Evolutionary conservation across 2,329 filamentous ascomycete genomes (phyloP), one percentile per base, ranked within the genome.

Genomic region (Gremmenia infestans): DNA sequence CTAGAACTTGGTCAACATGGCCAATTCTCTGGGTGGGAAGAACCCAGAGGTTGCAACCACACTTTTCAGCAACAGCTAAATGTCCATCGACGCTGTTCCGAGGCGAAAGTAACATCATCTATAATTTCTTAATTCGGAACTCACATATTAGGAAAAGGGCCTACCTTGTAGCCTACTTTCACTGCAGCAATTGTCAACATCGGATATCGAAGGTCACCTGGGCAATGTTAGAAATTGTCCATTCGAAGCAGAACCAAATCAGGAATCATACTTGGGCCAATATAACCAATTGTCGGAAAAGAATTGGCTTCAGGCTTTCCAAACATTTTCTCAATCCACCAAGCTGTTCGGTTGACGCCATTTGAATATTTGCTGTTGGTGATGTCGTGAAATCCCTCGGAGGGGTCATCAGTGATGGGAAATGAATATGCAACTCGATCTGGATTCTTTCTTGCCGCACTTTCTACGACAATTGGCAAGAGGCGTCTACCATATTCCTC

Each of bases 31-130:
- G 25, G 14, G 50, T 43, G 12, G 56, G 28, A 55, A 57, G 53
- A 42, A 54, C 65, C 5, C 63, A 59, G 50, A 72, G 73, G 5
- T 67, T 28, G 25, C 25, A 28, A 28, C 58, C 2, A 67, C 59
- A 12, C 68, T 63, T 28, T 71, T 58, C 2, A 74, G 61, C 1
- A 28, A 74, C 65, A 1, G 70, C 68, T 5, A 73, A 36, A 0
- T 69, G 67, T 0, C 68, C 72, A 5, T 67, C 66, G 0, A 66
- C 58, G 23, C 63, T 73, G 47, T 74, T 74, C 43, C 68, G 69
- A 1, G 72, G 72, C 0, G 72, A 73, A 1, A 69, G 60, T 36
- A 73, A 71, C 8, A 73, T 55, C 7, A 68, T 68, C 71, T 72
- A 32, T 37, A 15, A 51, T 15, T n/a, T 15, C 5, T 53, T 40